These are phyloP conservation scores for Catunica adiposa DNA, from an alignment of 2,329 filamentous ascomycete genomes.

Conservation along the genomic window DNA sequence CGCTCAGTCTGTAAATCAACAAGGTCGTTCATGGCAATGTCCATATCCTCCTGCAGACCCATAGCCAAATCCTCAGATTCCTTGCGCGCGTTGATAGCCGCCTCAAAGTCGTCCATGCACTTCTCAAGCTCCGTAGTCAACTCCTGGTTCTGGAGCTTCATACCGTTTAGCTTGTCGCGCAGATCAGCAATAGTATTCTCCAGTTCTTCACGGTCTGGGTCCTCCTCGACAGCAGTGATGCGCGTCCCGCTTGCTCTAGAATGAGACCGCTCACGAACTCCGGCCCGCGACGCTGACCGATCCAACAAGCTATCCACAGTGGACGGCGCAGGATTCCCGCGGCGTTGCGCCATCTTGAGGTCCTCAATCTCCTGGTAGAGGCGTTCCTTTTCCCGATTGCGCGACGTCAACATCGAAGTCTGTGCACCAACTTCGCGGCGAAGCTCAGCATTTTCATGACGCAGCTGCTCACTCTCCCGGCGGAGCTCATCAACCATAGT, in stretches of 20 bases:
- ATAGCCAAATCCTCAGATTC: conserved; percentile 41
- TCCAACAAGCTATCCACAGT: conserved; percentile 84
- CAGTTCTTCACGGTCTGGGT: conserved; percentile 68
- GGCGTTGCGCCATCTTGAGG: conserved; percentile 71
- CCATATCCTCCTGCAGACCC: conserved; percentile 64
- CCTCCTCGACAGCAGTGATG: conserved; percentile 44
- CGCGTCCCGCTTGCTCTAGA: conserved; percentile 60
- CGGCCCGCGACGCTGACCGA: conserved; percentile 75
- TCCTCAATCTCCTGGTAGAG: conserved; percentile 96
- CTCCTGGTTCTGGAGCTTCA: conserved; percentile 81
- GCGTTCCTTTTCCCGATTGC: conserved; percentile 86
- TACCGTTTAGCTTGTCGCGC: conserved; percentile 69
- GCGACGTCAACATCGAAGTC: conserved; percentile 90
- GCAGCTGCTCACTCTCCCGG: conserved; percentile 54
- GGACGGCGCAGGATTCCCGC: conserved; percentile 39
- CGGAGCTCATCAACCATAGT: conserved; percentile 63
- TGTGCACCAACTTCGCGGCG: conserved; percentile 87
- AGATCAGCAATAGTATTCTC: conserved; percentile 71
- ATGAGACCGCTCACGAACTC: conserved; percentile 48
- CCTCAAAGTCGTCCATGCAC: conserved; percentile 64
- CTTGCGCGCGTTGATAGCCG: conserved; percentile 45
- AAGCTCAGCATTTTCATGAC: conserved; percentile 83
- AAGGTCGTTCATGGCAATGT: conserved; percentile 63
- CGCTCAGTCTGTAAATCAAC: conserved; percentile 66
- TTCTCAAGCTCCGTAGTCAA: conserved; percentile 68